Evolutionary conservation across 176 grass and related monocot species (phyloP).

Genomic region (Oryza officinalis): DNA sequence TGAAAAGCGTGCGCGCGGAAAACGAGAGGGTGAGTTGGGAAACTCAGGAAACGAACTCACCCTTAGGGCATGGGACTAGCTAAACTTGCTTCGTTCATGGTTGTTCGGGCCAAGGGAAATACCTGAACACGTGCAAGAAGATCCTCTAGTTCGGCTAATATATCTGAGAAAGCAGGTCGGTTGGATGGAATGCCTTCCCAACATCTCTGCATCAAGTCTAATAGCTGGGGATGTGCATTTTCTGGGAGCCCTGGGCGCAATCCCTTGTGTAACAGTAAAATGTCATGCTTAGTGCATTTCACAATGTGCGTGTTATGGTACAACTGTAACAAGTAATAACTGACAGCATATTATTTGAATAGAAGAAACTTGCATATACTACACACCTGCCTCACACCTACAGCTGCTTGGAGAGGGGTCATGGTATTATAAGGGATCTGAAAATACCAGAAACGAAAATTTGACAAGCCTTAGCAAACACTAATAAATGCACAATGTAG

Average conservation of each 20-base stretch:
- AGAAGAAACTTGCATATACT: not conserved
- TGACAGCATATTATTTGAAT: not conserved
- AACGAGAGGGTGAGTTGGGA: no score
- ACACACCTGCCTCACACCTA: slow-evolving; percentile 87
- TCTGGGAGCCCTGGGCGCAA: slow-evolving; percentile 74
- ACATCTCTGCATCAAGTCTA: slow-evolving; percentile 79
- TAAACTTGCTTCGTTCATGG: not conserved
- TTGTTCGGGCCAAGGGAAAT: not conserved
- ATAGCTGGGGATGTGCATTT: slow-evolving; percentile 66
- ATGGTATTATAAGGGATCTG: slow-evolving; percentile 94
- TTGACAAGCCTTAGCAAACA: slow-evolving; percentile 17
- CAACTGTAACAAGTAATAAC: not conserved
- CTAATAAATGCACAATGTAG: not conserved
- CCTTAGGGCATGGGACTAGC: not conserved
- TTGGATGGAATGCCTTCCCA: slow-evolving; percentile 70
- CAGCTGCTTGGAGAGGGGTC: slow-evolving; percentile 96
- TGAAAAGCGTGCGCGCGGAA: no score
- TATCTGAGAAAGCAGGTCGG: slow-evolving; percentile 75
- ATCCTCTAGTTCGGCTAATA: slow-evolving; percentile 75
- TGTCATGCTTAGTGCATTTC: slow-evolving; percentile 16
- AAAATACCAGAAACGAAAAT: slow-evolving; percentile 23
- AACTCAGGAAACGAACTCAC: no score
- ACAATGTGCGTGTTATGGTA: not conserved
- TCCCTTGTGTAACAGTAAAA: slow-evolving; percentile 55
- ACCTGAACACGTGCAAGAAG: slow-evolving; percentile 81